Conservation (phyloP, 352 stramenopile genomes). For the Phytophthora fragariae region DNA sequence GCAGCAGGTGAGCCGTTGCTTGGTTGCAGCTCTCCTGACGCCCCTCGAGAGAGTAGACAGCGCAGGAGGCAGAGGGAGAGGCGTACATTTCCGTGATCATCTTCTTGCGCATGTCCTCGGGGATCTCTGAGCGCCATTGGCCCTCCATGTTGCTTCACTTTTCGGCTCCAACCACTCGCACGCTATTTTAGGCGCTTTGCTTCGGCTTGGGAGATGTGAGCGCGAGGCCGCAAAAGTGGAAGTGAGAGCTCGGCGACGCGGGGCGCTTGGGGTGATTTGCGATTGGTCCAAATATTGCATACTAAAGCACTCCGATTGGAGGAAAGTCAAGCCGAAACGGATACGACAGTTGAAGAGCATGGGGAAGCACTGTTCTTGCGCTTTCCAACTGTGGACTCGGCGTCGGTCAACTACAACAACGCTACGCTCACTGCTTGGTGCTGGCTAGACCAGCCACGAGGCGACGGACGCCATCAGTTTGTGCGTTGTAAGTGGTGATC, state of each 20-base stretch:
- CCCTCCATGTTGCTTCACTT: conserved; percentile 54
- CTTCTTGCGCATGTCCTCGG: conserved; percentile 84
- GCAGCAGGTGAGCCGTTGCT: conserved; percentile 22
- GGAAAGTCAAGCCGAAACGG: conserved; percentile 30
- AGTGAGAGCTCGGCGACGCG: conserved; percentile 33
- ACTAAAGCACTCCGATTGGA: conserved; percentile 21
- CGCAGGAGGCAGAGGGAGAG: background rate
- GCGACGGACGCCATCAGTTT: background rate
- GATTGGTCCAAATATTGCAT: conserved; percentile 33
- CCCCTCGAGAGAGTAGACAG: background rate
- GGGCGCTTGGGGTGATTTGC: background rate
- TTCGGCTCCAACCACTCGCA: conserved; percentile 19
- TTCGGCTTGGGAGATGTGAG: conserved; percentile 23
- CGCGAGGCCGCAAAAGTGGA: conserved; percentile 48
- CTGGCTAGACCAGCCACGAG: conserved; percentile 28
- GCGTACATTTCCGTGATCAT: conserved; percentile 91
- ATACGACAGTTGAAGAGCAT: conserved; percentile 25
- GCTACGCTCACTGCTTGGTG: conserved; percentile 22
- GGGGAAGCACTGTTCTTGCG: conserved; percentile 5
- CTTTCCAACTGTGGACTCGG: conserved; percentile 5
- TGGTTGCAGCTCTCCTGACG: background rate
- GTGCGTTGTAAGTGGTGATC: background rate
- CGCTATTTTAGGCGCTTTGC: conserved; percentile 18
- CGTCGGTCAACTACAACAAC: conserved; percentile 14
- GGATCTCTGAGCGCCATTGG: conserved; percentile 82